These are phyloP conservation scores for Scleroderma citrinum DNA, from an alignment of 768 basidiomycete species.

Conservation along the genomic window DNA sequence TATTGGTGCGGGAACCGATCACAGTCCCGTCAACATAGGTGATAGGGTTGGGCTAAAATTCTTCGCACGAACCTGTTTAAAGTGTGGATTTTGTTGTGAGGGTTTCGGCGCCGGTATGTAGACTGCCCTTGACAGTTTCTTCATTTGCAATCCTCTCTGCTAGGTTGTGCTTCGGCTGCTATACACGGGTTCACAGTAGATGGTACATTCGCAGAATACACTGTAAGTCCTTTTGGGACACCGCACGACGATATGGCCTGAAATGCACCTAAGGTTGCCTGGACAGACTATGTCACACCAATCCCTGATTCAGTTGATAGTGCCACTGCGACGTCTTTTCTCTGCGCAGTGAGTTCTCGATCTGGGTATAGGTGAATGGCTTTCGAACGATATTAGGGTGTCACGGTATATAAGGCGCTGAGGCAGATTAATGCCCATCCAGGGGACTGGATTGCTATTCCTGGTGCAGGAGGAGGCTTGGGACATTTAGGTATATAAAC, in stretches of 20 bases:
- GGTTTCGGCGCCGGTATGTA: slow-evolving; percentile 30
- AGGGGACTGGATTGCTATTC: slow-evolving; percentile 37
- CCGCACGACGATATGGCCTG: background rate
- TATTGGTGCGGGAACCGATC: slow-evolving; percentile 31
- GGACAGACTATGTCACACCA: slow-evolving; percentile 36
- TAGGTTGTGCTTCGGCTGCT: slow-evolving; percentile 8
- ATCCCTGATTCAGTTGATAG: slow-evolving; percentile 38
- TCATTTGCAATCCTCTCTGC: background rate
- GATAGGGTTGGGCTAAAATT: slow-evolving; percentile 42
- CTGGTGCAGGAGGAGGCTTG: slow-evolving; percentile 37
- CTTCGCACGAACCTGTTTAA: slow-evolving; percentile 33
- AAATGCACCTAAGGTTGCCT: slow-evolving; percentile 20
- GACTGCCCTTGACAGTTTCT: background rate
- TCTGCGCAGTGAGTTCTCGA: slow-evolving; percentile 31
- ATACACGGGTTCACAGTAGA: slow-evolving; percentile 35
- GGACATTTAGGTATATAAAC: slow-evolving; percentile 32
- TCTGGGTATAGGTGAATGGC: slow-evolving; percentile 1
- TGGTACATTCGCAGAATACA: slow-evolving; percentile 40
- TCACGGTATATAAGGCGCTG: slow-evolving; percentile 44
- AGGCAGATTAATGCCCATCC: slow-evolving; percentile 29
- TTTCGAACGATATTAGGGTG: slow-evolving; percentile 14
- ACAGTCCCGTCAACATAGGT: slow-evolving; percentile 30
- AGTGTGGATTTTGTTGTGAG: slow-evolving; percentile 35
- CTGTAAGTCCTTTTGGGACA: slow-evolving; percentile 17
- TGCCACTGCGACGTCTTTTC: slow-evolving; percentile 37